A percentile compares a stretch with the other conserved stretches of the same genome.
Conservation (phyloP, 805 yeast genomes). For the Suhomyces vadensis region DNA sequence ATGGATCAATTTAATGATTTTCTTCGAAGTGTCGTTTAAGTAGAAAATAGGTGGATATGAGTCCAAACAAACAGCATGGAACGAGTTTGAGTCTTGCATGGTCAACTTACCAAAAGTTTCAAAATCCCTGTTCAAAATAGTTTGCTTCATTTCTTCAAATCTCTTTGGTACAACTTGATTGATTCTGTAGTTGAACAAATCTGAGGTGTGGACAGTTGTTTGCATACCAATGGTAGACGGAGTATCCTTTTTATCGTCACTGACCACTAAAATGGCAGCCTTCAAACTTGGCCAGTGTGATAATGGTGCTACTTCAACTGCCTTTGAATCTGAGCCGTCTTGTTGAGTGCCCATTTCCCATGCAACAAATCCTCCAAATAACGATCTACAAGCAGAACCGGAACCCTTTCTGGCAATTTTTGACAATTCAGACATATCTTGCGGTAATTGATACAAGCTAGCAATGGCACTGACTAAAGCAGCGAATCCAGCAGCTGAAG, state of each 20-base stretch:
- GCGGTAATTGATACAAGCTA: conserved; percentile 79
- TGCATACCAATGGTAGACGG: conserved; percentile 98
- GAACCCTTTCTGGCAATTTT: conserved; percentile 97
- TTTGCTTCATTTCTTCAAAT: conserved; percentile 74
- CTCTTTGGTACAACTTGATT: conserved; percentile 80
- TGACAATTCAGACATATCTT: conserved; percentile 79
- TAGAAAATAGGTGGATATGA: conserved; percentile 95
- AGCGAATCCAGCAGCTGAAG: conserved; percentile 98
- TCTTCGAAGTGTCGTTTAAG: conserved; percentile 83
- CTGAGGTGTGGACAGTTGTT: conserved; percentile 84
- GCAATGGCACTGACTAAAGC: conserved; percentile 93
- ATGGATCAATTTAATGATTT: conserved; percentile 76
- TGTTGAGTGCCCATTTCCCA: conserved; percentile 90
- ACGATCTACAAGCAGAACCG: conserved; percentile 96
- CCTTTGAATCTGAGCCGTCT: conserved; percentile 92
- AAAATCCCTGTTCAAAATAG: conserved; percentile 77
- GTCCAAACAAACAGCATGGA: conserved; percentile 97
- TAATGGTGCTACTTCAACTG: conserved; percentile 85
- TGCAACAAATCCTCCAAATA: conserved; percentile 97
- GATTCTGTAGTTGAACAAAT: conserved; percentile 79
- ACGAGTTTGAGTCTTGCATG: conserved; percentile 95
- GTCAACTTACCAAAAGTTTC: conserved; percentile 82
- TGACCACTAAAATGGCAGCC: conserved; percentile 89
- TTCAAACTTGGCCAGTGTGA: conserved; percentile 89
- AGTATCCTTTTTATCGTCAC: conserved; percentile 91